These are phyloP conservation scores for Psilocybe cubensis DNA, from an alignment of 768 basidiomycete species.

Conservation along the genomic window DNA sequence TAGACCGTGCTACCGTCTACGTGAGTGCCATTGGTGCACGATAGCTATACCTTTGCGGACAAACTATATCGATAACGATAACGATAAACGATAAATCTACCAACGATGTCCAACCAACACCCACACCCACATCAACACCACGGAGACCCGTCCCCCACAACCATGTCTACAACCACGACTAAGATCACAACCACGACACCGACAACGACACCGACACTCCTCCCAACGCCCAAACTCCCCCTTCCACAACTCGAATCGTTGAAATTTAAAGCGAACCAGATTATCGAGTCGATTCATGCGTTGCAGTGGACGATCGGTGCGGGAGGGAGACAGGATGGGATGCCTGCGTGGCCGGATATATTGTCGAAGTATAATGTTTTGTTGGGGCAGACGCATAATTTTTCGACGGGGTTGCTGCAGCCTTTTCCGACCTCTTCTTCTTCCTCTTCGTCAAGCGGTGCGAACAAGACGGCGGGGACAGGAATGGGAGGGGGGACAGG, in stretches of 20 bases:
- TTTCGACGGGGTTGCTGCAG: conserved; percentile 64
- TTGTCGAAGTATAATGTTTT: conserved; percentile 86
- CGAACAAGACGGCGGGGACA: conserved; percentile 11
- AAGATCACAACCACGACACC: too few relatives aligned
- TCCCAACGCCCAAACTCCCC: conserved; percentile 44
- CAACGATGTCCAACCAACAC: too few relatives aligned
- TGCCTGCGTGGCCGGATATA: conserved; percentile 87
- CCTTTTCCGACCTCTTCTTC: conserved; percentile 30
- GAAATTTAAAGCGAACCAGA: conserved; percentile 76
- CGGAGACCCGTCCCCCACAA: too few relatives aligned
- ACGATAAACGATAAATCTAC: too few relatives aligned
- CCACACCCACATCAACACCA: too few relatives aligned
- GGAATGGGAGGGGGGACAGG: too few relatives aligned
- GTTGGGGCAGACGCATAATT: conserved; percentile 80
- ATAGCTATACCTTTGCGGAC: too few relatives aligned
- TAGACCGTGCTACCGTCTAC: too few relatives aligned
- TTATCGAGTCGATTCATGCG: conserved; percentile 73
- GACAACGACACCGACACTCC: too few relatives aligned
- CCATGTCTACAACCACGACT: too few relatives aligned
- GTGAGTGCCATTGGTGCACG: too few relatives aligned
- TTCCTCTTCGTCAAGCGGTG: conserved; percentile 15
- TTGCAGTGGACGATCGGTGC: conserved; percentile 68
- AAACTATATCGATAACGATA: too few relatives aligned
- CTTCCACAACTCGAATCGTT: conserved; percentile 77
- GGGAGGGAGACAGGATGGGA: conserved; percentile 55